phyloP scores from a whole-genome alignment of 768 basidiomycete species.

The Botryobasidium botryosum region DNA sequence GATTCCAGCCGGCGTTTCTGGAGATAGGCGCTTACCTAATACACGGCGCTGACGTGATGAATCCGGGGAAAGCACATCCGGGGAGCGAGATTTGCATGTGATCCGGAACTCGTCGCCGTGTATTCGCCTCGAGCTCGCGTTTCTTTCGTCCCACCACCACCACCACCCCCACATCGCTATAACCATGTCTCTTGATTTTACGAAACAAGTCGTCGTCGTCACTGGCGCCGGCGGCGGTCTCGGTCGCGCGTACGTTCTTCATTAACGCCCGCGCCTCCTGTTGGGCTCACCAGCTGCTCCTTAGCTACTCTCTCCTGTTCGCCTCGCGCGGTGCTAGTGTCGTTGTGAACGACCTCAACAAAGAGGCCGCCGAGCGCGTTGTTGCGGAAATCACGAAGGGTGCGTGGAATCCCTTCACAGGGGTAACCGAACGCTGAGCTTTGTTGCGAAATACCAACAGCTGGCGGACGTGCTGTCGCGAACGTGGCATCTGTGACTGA shows the following conservation, averaged over 20 bases:
- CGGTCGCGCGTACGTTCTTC: slow-evolving; percentile 59
- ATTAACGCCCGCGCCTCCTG: background rate
- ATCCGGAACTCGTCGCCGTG: too few relatives aligned
- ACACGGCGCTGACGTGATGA: too few relatives aligned
- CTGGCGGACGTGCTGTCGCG: slow-evolving; percentile 74
- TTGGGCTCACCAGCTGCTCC: background rate
- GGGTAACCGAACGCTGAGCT: background rate
- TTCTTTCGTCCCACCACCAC: background rate
- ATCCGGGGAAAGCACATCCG: too few relatives aligned
- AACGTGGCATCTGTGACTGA: slow-evolving; percentile 80
- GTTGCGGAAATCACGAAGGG: slow-evolving; percentile 77
- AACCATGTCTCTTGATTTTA: slow-evolving; percentile 30
- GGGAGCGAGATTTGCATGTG: too few relatives aligned
- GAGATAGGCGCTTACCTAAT: too few relatives aligned
- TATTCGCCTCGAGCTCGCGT: too few relatives aligned
- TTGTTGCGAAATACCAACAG: slow-evolving; percentile 24
- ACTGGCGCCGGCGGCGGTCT: slow-evolving; percentile 95
- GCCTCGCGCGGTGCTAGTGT: slow-evolving; percentile 88
- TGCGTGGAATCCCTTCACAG: slow-evolving; percentile 22
- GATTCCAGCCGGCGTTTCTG: too few relatives aligned
- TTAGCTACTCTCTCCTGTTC: slow-evolving; percentile 76
- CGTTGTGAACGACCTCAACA: slow-evolving; percentile 89
- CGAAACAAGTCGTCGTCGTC: slow-evolving; percentile 79
- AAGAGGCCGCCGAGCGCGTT: slow-evolving; percentile 75
- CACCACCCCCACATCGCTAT: background rate